Base-by-base conservation (phyloP, 305 asterid genomes). In the Fraxinus paxiana region DNA sequence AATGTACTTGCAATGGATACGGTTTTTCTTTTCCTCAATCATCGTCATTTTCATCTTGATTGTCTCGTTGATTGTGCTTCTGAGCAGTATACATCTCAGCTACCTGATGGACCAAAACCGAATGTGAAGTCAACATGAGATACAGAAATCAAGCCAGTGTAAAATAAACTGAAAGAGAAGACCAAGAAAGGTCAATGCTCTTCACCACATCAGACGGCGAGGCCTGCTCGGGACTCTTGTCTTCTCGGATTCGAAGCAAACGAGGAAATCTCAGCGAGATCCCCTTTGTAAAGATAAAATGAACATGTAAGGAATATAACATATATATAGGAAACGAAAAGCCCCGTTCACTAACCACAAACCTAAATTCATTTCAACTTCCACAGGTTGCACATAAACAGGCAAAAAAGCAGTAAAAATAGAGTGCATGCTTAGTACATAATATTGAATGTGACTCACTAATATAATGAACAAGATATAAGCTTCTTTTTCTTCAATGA, bases 181-280 rank as follows among this genome's bases (percentile, higher is more conserved):
- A 69, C 74, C 38, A 69, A 5, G 20, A 69, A 28, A 69, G 41
- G 18, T 12, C 3, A 5, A 69, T 59, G 41, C 56, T n/a, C 12
- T 80, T 88, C 84, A 94, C 99, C 97, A 84, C 88, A 78, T 96
- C 98, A 67, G 98, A 85, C 51, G 98, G 86, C 28, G 98, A 83
- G 78, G 99, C 96, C 82, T 96, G 87, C 90, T 96, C 98, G 10
- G 99, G 98, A 65, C 77, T 89, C 90, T 96, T 94, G 86, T 96
- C 98, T 86, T 90, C 95, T 73, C 98, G 91, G 63, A 94, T 89
- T 79, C 97, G 92, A 46, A 94, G 87, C 73, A 96, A 83, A 71
- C 98, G 96, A 35, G 98, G 99, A 87, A 96, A 94, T 54, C 98
- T 86, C 75, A 96, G 87, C 1, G 98, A 96, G 77, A 96, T 92